These are phyloP conservation scores for Luffa acutangula DNA, from an alignment of 306 rosid species.

Conservation along the genomic window DNA sequence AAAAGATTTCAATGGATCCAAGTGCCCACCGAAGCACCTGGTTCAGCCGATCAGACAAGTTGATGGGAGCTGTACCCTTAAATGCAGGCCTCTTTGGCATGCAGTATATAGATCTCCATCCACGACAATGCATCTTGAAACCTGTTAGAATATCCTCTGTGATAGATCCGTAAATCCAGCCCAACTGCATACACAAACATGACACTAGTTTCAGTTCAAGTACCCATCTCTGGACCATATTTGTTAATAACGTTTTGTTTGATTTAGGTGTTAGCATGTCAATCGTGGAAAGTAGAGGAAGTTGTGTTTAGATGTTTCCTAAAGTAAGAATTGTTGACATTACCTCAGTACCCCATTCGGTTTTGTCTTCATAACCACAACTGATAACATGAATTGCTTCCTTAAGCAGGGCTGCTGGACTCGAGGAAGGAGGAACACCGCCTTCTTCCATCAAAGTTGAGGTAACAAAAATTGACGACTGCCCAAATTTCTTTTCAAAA, in stretches of 20 bases:
- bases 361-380: slow-evolving; percentile 92
- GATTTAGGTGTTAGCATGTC: background rate
- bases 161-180: slow-evolving; percentile 95
- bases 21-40: slow-evolving; percentile 99
- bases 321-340: slow-evolving; percentile 10
- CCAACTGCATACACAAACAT: slow-evolving; percentile 48
- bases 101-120: slow-evolving; percentile 95
- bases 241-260: background rate
- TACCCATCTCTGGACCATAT: background rate
- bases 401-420: slow-evolving; percentile 74
- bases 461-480: slow-evolving; percentile 87
- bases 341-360: slow-evolving; percentile 97
- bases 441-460: slow-evolving; percentile 87
- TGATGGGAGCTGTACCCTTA: slow-evolving; percentile 98
- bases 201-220: background rate
- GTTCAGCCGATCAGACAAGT: slow-evolving; percentile 89
- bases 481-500: slow-evolving; percentile 83
- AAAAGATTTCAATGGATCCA: slow-evolving; percentile 89
- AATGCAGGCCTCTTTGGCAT: slow-evolving; percentile 79
- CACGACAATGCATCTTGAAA: slow-evolving; percentile 98
- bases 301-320: background rate
- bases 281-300: background rate
- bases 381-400: slow-evolving; percentile 93
- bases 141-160: slow-evolving; percentile 95
- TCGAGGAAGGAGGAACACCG: slow-evolving; percentile 64